Evolutionary conservation across 768 basidiomycete species (phyloP), one percentile per base, ranked within the genome.

Genomic region (Suillus bovinus): DNA sequence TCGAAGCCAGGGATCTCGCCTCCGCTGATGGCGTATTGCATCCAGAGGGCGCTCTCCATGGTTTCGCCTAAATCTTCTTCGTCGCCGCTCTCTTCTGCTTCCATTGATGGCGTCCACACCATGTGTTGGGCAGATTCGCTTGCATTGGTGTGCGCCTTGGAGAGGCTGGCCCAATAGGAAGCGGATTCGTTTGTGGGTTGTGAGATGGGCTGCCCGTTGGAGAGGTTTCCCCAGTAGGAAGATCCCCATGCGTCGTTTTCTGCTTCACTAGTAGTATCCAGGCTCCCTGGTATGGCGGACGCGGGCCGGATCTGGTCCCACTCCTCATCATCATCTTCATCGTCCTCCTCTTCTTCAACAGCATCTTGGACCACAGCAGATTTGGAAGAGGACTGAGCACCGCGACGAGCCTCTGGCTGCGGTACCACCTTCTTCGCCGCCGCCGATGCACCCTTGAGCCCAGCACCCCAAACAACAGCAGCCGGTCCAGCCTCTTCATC

Each of bases 21-120:
- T 38, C 73, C 73, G 29, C 64, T 67, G 61, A 76, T 68, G 5
- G 73, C 73, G 8, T 67, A 72, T 24, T 74, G 71, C 70, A 74
- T 64, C 73, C 73, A 74, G 54, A 76, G 39, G 31, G 61, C 64
- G 20, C 61, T 61, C 36, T 47, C 72, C 59, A 74, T 52, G 1
- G 49, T 58, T 2, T 64, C 71, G 14, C 57, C 73, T 11, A 54
- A 31, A 38, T 49, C 65, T 0, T 63, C 74, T 1, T 72, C 74
- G 2, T 70, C 73, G 0, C 71, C 70, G 46, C 64, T 67, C 36
- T 70, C 68, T 39, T 70, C 70, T 29, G 54, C 63, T 14, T 20
- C 20, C 20, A 62, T 41, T 5, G 61, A 53, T 0, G 73, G 73
- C 22, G 65, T 74, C 73, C 73, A 74, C 36, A 61, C 64, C 10